These are phyloP conservation scores for Acanthamoeba triangularis DNA, from an alignment of 208 protist species.

Conservation along the genomic window DNA sequence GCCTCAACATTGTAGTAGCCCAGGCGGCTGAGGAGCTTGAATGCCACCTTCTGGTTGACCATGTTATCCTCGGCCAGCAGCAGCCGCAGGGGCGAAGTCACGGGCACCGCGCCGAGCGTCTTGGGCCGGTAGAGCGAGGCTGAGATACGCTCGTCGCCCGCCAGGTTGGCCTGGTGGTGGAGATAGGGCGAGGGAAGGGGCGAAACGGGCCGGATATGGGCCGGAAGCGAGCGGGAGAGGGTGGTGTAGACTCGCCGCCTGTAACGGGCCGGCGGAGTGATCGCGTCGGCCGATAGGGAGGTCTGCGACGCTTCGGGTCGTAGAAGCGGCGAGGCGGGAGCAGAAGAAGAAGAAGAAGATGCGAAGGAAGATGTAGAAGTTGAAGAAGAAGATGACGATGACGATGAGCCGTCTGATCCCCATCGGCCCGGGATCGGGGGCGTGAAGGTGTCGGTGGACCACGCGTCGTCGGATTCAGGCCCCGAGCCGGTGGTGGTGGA, in stretches of 20 bases:
- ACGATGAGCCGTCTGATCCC: not conserved
- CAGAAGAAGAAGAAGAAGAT: not conserved
- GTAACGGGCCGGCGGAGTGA: not conserved
- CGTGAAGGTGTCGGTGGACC: not conserved
- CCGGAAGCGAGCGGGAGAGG: not conserved
- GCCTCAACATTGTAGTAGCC: constrained; percentile 7
- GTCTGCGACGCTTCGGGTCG: not conserved
- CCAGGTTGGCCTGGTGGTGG: not conserved
- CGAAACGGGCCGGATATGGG: not conserved
- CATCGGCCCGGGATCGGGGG: no score
- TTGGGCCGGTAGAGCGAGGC: not conserved
- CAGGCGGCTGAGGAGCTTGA: constrained; percentile 30
- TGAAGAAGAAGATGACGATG: not conserved
- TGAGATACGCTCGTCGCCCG: not conserved
- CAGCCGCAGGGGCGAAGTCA: not conserved
- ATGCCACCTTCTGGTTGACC: constrained; percentile 75
- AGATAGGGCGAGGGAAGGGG: not conserved
- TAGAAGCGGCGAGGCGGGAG: not conserved
- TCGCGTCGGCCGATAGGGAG: not conserved
- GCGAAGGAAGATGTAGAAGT: not conserved
- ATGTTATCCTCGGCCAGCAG: constrained; percentile 66
- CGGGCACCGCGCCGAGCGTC: not conserved
- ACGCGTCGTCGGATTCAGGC: not conserved
- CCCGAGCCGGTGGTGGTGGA: not conserved
- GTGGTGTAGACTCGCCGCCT: not conserved